Percentiles rank a stretch among this genome's conserved stretches.
These are phyloP conservation scores for Sphaerulina populicola DNA, from an alignment of 2,329 filamentous ascomycete species.

Conservation along the genomic window DNA sequence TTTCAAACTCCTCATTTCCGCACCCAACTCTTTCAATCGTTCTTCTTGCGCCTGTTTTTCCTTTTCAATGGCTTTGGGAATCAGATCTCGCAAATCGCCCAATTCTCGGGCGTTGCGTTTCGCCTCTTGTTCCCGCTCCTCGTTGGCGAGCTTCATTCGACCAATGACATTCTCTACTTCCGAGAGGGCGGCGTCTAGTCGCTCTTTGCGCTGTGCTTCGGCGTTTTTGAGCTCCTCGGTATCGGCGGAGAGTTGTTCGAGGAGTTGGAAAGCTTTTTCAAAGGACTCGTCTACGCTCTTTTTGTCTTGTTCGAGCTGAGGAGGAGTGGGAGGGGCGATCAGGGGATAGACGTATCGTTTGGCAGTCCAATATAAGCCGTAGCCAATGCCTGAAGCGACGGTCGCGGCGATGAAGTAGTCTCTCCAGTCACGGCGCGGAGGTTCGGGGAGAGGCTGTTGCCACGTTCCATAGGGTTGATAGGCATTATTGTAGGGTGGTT, in stretches of 20 bases:
- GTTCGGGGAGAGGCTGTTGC: conserved; percentile 45
- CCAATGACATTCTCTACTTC: conserved; percentile 78
- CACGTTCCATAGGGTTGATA: conserved; percentile 28
- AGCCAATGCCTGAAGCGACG: conserved; percentile 78
- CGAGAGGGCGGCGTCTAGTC: conserved; percentile 68
- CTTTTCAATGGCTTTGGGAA: conserved; percentile 79
- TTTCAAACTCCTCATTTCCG: conserved; percentile 86
- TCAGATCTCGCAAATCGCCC: conserved; percentile 67
- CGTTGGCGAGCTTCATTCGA: conserved; percentile 72
- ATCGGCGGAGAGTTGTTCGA: conserved; percentile 87
- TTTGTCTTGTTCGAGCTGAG: conserved; percentile 91
- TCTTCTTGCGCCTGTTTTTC: conserved; percentile 78
- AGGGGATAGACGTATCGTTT: conserved; percentile 91
- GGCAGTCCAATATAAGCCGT: conserved; percentile 78
- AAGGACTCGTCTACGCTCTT: conserved; percentile 87
- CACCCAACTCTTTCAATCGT: conserved; percentile 73
- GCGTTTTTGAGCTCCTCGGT: conserved; percentile 80
- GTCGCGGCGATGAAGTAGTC: conserved; percentile 99
- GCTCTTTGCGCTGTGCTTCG: conserved; percentile 74
- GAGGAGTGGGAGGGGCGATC: conserved; percentile 85
- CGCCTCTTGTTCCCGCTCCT: conserved; percentile 77
- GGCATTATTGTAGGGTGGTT: conserved; percentile 31
- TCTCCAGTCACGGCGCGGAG: conserved; percentile 82
- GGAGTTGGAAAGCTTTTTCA: conserved; percentile 77
- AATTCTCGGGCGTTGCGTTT: conserved; percentile 82